Evolutionary conservation across 495 filamentous ascomycete species (phyloP), one percentile per base, ranked within the genome.

Genomic region (Aspergillus ostianus): DNA sequence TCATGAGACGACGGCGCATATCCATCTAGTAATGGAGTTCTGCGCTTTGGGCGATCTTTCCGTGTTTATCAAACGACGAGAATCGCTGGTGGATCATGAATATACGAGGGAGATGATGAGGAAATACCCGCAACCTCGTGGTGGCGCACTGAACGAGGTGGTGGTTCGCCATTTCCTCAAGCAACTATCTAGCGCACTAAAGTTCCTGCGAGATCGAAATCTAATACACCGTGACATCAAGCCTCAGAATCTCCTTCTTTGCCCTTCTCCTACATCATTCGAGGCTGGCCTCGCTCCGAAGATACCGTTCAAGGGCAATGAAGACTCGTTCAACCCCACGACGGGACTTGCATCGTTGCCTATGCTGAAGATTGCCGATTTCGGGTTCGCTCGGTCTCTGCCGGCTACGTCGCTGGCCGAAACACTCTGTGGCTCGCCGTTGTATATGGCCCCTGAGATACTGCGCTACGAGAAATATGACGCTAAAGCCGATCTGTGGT

Each of bases 381-480:
- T 98, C 64, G 94, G 94, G 2, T 98, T 98, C 68, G 94, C 94
- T 54, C 86, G 94, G 51, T 90, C 93, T 48, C 77, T 98, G 50
- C 93, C 93, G 7, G 82, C 88, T 10, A 93, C 93, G 1, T 91
- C 93, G 2, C 79, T 98, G 47, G 94, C 94, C 8, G 94, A 98
- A 69, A 98, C 94, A 3, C 81, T 98, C 6, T 98, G 94, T 71
- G 94, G 94, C 32, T 98, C 94, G n/a, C 94, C 94, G 15, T 81
- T 98, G 23, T 98, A 98, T 74, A 98, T 98, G 94, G 94, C 94
- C 1, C 94, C 94, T 2, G 94, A 98, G 74, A 98, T 98, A 59
- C 83, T 98, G 47, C 86, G 93, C 47, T 98, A 97, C 65, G 93
- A 98, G 70, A 93, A 92, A 70, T 98, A 98, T 72, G 93, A 96